Base-by-base conservation (phyloP, 2,329 filamentous ascomycete genomes). In the Pestalotiopsis sp. region DNA sequence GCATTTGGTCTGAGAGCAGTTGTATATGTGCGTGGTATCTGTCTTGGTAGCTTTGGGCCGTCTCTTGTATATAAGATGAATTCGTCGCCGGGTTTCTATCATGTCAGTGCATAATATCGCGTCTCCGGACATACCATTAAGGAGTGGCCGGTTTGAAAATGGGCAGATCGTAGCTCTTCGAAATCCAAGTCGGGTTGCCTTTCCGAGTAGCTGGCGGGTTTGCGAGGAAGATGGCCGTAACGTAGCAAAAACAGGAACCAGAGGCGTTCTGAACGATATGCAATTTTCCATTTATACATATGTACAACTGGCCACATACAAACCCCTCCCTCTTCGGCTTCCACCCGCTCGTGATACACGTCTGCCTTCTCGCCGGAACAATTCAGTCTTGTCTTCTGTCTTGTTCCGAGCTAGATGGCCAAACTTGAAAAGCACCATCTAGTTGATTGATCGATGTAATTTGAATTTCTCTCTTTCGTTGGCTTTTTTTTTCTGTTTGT, bases 181-280 rank as follows among this genome's bases (percentile, higher is more conserved):
- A 26, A 26, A 26, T 26, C 26, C 3, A 26, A 26, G 26, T 26
- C 26, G 4, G 5, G 24, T 26, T 26, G 24, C 24, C 24, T 26
- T 26, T 26, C 24, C 24, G 4, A 4, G 26, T 26, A 26, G 26
- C 4, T 58, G 55, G 24, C 55, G 11, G 22, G 3, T 22, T 52
- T 38, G 24, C 11, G 74, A 78, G 71, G 76, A 77, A 48, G 74
- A 76, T 58, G 10, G 44, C 17, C 17, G 44, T 52, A 7, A 52
- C 20, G 5, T 20, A 22, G 22, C 24, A 24, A 56, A 22, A n/a
- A 10, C 2, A 22, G 38, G 3, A 52, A 3, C 48, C 11, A 22
- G 11, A 39, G 11, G 14, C 11, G 17, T 22, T 56, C 40, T 48
- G 44, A 65, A 65, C 48, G 48, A 57, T 57, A 57, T 65, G 30